Evolutionary conservation across 768 basidiomycete genomes (phyloP), one percentile per base, ranked within the genome.

Genomic region (Agaricus blazei): DNA sequence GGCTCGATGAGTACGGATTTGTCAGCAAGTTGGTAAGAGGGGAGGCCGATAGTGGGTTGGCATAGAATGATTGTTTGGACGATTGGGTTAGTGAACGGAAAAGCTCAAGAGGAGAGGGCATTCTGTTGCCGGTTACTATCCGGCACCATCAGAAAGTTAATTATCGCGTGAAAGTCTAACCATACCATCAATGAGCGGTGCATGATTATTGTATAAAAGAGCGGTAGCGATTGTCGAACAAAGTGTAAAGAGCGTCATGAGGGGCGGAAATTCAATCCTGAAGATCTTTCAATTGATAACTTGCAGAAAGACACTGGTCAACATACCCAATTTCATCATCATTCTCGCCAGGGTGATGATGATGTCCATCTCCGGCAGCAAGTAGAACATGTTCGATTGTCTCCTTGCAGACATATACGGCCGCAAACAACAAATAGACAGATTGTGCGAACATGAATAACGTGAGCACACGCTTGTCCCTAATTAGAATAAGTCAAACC

Each of bases 361-460:
- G 88, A 62, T 89, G 87, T 56, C 83, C 88, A 49, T 65, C 70
- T 4, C 75, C 75, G 2, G 82, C 80, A 46, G 85, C 84, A 42
- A 98, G 75, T 14, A 99, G 67, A 40, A 97, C 69, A 70, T 96
- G 94, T 70, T 99, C 96, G 3, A 98, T 77, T 0, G 94, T 90
- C 76, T 99, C 97, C 65, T 99, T 98, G 64, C 93, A 94, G 15
- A 98, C 88, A 71, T 98, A 99, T 2, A 98, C 88, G 0, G 92
- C 85, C 0, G 93, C 84, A 66, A 98, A 99, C 75, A 96, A 84
- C 54, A 99, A 76, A 69, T 97, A 98, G 11, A 99, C 90, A 9
- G 85, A 83, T 64, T 98, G 96, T 0, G 92, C 84, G 63, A 98
- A 99, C 67, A 91, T 74, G 52, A 85, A 66, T 3, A 89, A 80